Evolutionary conservation across 768 basidiomycete species (phyloP).

Genomic region (Pisolithus orientalis): DNA sequence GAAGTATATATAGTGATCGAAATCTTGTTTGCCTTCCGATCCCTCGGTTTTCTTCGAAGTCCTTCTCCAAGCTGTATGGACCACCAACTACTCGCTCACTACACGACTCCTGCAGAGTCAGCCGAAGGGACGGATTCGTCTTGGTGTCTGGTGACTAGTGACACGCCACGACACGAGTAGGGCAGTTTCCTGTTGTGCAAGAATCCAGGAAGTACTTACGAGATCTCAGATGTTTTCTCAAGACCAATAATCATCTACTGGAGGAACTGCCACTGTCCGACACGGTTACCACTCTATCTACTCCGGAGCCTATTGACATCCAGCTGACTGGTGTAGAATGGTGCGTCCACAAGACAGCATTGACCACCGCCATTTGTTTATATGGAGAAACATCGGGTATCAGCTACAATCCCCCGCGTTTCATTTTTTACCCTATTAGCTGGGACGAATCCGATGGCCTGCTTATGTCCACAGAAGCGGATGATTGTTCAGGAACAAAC

Average conservation of each 20-base stretch:
- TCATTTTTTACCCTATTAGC: conserved; percentile 23
- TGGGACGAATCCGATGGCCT: conserved; percentile 16
- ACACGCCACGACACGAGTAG: neutral
- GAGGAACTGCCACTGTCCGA: conserved; percentile 17
- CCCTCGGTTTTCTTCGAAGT: too few species aligned
- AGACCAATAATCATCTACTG: neutral
- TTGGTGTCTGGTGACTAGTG: neutral
- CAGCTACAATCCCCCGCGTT: conserved; percentile 15
- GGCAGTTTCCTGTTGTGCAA: neutral
- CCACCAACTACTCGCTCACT: neutral
- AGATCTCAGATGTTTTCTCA: neutral
- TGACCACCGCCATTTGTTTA: neutral
- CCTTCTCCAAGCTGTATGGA: neutral
- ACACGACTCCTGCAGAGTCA: neutral
- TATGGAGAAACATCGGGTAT: neutral
- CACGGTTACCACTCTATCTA: conserved; percentile 26
- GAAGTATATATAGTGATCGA: neutral
- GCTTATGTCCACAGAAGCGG: conserved; percentile 32
- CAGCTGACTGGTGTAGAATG: conserved; percentile 12
- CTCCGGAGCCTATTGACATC: conserved; percentile 13
- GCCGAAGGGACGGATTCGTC: neutral
- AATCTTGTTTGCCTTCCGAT: too few species aligned
- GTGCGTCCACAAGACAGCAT: neutral
- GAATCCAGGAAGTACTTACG: neutral
- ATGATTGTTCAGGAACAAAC: conserved; percentile 33